phyloP scores from a whole-genome alignment of 1,284 basidiomycete genomes.

The Cerioporus squamosus region DNA sequence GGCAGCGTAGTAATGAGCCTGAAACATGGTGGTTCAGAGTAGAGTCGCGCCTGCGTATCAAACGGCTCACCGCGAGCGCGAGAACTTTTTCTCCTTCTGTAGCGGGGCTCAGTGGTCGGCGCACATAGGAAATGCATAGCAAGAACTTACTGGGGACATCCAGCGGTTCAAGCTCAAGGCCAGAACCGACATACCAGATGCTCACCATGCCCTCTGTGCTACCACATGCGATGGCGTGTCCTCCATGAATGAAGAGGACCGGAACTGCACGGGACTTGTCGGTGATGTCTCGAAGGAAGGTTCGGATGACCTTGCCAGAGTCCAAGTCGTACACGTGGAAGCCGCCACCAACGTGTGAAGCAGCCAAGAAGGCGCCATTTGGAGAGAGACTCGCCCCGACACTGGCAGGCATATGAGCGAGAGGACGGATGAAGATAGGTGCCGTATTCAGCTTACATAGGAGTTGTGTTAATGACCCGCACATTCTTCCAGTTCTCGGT shows the following conservation, averaged over 20 bases:
- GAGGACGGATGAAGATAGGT: not conserved
- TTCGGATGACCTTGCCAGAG: not conserved
- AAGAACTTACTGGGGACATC: not conserved
- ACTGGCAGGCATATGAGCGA: not conserved
- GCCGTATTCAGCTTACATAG: not conserved
- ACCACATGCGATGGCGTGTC: not conserved
- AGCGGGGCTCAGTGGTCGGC: not conserved
- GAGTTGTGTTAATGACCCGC: not conserved
- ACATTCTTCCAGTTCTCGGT: not conserved
- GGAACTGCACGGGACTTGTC: not conserved
- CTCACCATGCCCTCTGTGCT: not conserved
- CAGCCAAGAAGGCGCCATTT: not conserved
- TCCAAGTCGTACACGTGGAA: not conserved
- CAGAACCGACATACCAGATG: not conserved
- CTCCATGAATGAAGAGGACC: not conserved
- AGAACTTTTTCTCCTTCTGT: not conserved
- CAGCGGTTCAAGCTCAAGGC: not conserved
- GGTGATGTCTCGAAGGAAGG: not conserved
- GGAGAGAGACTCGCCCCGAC: not conserved
- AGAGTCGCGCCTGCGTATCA: not conserved
- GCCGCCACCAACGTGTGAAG: not conserved
- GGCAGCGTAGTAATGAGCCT: not conserved
- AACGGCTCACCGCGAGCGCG: not conserved
- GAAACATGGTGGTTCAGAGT: not conserved
- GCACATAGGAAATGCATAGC: not conserved